Evolutionary conservation across 2,329 filamentous ascomycete genomes (phyloP).

Genomic region (Claviceps sp.): DNA sequence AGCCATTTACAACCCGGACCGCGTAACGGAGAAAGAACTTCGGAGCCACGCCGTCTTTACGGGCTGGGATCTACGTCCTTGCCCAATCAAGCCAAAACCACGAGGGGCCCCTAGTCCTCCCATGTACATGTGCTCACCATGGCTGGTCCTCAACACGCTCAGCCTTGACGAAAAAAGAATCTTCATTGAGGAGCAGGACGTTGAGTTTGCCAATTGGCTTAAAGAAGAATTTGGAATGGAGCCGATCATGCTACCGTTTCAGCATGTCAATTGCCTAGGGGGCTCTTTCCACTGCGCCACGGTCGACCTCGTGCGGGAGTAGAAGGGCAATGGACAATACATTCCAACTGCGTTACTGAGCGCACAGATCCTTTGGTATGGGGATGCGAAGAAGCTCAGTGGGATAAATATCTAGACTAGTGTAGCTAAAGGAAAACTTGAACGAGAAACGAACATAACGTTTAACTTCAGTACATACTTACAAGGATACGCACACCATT

Average conservation of each 20-base stretch:
- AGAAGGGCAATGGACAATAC: not conserved
- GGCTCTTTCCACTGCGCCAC: slow-evolving; percentile 20
- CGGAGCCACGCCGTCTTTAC: slow-evolving; percentile 12
- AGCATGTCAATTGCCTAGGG: slow-evolving; percentile 19
- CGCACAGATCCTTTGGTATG: too few relatives aligned
- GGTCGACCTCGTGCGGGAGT: slow-evolving; percentile 7
- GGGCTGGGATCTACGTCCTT: slow-evolving; percentile 16
- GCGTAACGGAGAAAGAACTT: slow-evolving; percentile 12
- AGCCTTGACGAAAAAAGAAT: slow-evolving; percentile 14
- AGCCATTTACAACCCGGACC: slow-evolving; percentile 14
- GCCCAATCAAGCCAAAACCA: slow-evolving; percentile 10
- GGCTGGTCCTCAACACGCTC: slow-evolving; percentile 16
- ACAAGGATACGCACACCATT: too few relatives aligned
- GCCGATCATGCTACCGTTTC: slow-evolving; percentile 13
- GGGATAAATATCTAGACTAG: too few relatives aligned
- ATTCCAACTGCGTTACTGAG: too few relatives aligned
- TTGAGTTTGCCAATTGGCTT: slow-evolving; percentile 9
- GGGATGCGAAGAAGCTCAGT: too few relatives aligned
- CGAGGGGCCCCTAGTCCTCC: slow-evolving; percentile 9
- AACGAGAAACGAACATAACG: too few relatives aligned
- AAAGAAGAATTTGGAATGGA: slow-evolving; percentile 8
- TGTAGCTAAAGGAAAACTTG: too few relatives aligned
- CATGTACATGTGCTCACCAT: slow-evolving; percentile 15
- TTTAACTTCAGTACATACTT: too few relatives aligned
- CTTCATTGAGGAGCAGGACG: slow-evolving; percentile 15